A percentile compares a stretch with the other conserved stretches of the same genome.
phyloP scores from a whole-genome alignment of 805 yeast genomes.

The Lachancea kluyveri region DNA sequence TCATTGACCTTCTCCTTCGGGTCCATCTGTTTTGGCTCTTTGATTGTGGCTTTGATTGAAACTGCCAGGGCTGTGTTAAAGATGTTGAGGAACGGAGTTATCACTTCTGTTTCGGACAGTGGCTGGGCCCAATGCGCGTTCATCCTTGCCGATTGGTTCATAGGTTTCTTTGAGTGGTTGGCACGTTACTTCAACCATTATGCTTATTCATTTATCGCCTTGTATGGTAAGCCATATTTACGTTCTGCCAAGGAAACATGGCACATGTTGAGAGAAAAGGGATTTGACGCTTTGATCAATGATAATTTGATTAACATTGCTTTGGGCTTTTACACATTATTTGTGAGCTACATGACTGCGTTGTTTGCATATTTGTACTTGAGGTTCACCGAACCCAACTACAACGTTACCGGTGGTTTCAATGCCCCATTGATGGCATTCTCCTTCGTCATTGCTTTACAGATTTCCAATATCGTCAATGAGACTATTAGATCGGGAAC shows the following conservation, averaged over 20 bases:
- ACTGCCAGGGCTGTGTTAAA: constrained; percentile 51
- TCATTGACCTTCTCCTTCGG: constrained; percentile 86
- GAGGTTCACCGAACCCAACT: constrained; percentile 59
- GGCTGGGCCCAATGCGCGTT: constrained; percentile 49
- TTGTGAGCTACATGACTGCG: constrained; percentile 62
- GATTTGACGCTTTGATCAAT: constrained; percentile 77
- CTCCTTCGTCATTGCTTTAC: constrained; percentile 65
- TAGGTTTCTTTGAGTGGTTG: constrained; percentile 69
- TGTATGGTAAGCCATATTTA: constrained; percentile 76
- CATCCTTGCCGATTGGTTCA: constrained; percentile 49
- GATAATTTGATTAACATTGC: constrained; percentile 80
- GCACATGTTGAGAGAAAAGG: constrained; percentile 69
- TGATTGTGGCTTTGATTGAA: constrained; percentile 67
- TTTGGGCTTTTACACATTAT: constrained; percentile 64
- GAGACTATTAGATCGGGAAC: constrained; percentile 77
- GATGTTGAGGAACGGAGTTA: constrained; percentile 38
- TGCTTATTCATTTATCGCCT: constrained; percentile 80
- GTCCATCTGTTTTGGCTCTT: constrained; percentile 79
- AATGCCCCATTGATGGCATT: constrained; percentile 73
- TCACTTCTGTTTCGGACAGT: constrained; percentile 43
- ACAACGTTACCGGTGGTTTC: constrained; percentile 52
- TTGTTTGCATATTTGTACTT: constrained; percentile 61
- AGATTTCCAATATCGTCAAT: constrained; percentile 65
- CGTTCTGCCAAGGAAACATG: constrained; percentile 78
- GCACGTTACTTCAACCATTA: constrained; percentile 84